phyloP scores from a whole-genome alignment of 2,329 filamentous ascomycete species.

The Myrmaecium sp. region DNA sequence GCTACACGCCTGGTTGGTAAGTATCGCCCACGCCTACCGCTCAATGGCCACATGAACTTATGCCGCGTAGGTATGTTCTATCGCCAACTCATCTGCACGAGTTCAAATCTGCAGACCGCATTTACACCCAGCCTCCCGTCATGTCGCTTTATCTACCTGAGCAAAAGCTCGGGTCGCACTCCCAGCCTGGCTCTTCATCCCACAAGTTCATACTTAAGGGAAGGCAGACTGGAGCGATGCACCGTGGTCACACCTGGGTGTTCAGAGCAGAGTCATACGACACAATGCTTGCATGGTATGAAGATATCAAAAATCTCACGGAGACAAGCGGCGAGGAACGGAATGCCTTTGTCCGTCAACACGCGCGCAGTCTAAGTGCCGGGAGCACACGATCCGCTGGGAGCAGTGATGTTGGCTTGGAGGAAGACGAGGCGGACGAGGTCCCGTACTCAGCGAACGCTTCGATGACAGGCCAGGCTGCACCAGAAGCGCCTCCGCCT shows the following conservation, averaged over 20 bases:
- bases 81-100: conserved; percentile 95
- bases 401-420: conserved; percentile 62
- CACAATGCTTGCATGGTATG: conserved; percentile 94
- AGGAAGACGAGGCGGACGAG: conserved; percentile 38
- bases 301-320: conserved; percentile 78
- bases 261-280: conserved; percentile 59
- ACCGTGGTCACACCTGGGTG: conserved; percentile 58
- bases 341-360: conserved; percentile 68
- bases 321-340: conserved; percentile 81
- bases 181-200: conserved; percentile 62
- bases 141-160: conserved; percentile 94
- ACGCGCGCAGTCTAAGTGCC: conserved; percentile 62
- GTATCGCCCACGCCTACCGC: conserved; percentile 15
- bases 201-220: conserved; percentile 98
- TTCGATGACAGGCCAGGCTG: conserved; percentile 19
- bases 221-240: conserved; percentile 80
- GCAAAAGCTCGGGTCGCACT: conserved; percentile 89
- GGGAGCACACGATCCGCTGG: conserved; percentile 36
- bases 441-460: conserved; percentile 48
- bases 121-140: conserved; percentile 62
- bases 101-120: conserved; percentile 95
- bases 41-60: conserved; percentile 2
- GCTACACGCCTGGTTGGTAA: conserved; percentile 88
- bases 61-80: conserved; percentile 60
- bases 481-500: conserved; percentile 30